These are phyloP conservation scores for Aspergillus cejpii DNA, from an alignment of 2,329 filamentous ascomycete species.

Conservation along the genomic window DNA sequence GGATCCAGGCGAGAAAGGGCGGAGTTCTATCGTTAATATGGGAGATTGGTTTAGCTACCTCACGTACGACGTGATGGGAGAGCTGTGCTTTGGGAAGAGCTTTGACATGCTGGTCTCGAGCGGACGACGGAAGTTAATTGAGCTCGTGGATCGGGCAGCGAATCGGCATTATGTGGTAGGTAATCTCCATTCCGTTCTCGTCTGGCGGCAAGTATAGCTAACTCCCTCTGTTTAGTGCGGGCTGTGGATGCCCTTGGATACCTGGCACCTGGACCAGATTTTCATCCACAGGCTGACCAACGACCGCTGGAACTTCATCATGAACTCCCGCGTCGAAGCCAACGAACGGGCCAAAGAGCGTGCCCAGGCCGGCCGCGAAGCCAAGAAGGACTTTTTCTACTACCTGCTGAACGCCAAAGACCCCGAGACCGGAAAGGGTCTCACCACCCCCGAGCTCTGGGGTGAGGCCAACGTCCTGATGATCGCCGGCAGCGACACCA, in stretches of 20 bases:
- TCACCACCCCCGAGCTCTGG: slow-evolving; percentile 61
- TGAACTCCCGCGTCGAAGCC: slow-evolving; percentile 62
- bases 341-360: slow-evolving; percentile 56
- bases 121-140: slow-evolving; percentile 56
- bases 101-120: slow-evolving; percentile 45
- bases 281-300: slow-evolving; percentile 62
- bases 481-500: slow-evolving; percentile 66
- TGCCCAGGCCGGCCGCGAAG: slow-evolving; percentile 55
- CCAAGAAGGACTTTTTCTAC: slow-evolving; percentile 69
- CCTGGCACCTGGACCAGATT: slow-evolving; percentile 59
- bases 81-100: slow-evolving; percentile 47
- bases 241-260: slow-evolving; percentile 63
- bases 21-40: slow-evolving; percentile 32
- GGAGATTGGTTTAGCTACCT: slow-evolving; percentile 39
- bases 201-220: slow-evolving; percentile 4
- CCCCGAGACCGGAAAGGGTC: slow-evolving; percentile 62
- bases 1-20: slow-evolving; percentile 15
- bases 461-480: slow-evolving; percentile 65
- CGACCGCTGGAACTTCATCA: slow-evolving; percentile 63
- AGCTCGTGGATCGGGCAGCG: slow-evolving; percentile 60
- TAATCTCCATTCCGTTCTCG: slow-evolving; percentile 7
- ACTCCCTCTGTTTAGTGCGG: too few relatives aligned
- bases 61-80: slow-evolving; percentile 48
- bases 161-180: slow-evolving; percentile 62
- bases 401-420: slow-evolving; percentile 66